Evolutionary conservation across 306 rosid species (phyloP).

Genomic region (Trifolium pratense): DNA sequence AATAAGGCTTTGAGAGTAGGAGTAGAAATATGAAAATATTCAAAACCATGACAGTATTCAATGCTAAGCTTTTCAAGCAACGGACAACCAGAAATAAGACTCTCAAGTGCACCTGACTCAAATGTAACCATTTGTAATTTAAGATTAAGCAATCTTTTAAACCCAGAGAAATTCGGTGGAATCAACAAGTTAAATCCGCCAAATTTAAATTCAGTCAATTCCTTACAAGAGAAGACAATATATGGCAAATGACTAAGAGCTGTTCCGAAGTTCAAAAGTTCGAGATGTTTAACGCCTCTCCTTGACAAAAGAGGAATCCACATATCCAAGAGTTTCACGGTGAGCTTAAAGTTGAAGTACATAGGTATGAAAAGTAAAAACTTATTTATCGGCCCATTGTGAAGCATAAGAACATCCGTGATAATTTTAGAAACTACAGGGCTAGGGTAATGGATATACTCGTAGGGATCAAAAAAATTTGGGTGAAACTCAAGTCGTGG

Average conservation of each 20-base stretch:
- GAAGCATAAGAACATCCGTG: not conserved
- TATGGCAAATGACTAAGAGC: not conserved
- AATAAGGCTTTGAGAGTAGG: not conserved
- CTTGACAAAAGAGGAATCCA: slow-evolving; percentile 24
- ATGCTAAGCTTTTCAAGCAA: not conserved
- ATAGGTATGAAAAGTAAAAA: not conserved
- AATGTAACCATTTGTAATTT: not conserved
- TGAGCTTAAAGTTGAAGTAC: no score
- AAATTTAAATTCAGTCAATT: not conserved
- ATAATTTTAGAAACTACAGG: not conserved
- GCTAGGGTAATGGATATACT: not conserved
- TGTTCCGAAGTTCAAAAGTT: not conserved
- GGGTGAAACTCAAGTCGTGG: not conserved
- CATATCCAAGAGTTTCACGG: not conserved
- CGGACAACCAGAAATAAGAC: not conserved
- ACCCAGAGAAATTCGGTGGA: not conserved
- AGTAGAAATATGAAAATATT: not conserved
- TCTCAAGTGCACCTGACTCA: not conserved
- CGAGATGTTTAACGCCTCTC: not conserved
- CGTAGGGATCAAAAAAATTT: not conserved
- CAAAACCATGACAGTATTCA: not conserved
- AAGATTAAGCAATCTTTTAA: not conserved
- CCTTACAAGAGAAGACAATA: not conserved
- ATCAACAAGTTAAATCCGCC: not conserved
- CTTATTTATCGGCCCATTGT: not conserved